Base-by-base conservation (phyloP, 1,284 basidiomycete genomes). In the Psilocybe mexicana region DNA sequence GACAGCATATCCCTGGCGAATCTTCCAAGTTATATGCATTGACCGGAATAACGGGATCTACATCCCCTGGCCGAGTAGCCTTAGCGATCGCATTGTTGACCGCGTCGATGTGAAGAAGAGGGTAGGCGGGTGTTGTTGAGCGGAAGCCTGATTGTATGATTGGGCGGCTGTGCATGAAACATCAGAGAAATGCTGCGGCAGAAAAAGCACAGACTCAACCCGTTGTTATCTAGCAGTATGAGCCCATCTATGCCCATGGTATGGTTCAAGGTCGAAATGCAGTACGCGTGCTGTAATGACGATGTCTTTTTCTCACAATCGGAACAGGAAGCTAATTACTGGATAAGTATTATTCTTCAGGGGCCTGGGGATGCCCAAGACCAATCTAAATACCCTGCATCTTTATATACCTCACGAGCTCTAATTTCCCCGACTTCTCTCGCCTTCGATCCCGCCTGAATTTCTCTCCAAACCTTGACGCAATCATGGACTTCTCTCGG, bases 141-240 rank as follows among this genome's bases (percentile, higher is more conserved):
- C 91, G 87, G 75, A 97, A 98, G 52, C 92, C 92, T 36, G 94
- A 94, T 70, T 95, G 92, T 61, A 96, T 92, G 62, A 98, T 89
- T 36, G 94, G 90, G 54, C 87, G 90, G 50, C 93, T 94, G 70
- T 11, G 43, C 55, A 54, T 62, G 33, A 40, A 48, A 25, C 57
- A 63, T 61, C 63, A 59, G 59, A 49, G 46, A 26, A 53, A 18
- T 18, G 18, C 54, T 54, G 60, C 30, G 40, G 1, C 43, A 11
- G 46, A n/a, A 33, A 35, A 33, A 43, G 54, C 24, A 43, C 25
- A 35, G 59, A 76, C 87, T 18, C 67, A 66, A 92, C 88, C 92
- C 91, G 63, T 84, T 81, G 57, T 82, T 79, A 73, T 95, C 93
- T 55, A 96, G 79, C 61, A 96, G 88, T 69, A 97, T 95, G 61